A percentile compares a stretch with the other conserved stretches of the same genome.
phyloP scores from a whole-genome alignment of 495 filamentous ascomycete genomes.

The Darksidea phi region DNA sequence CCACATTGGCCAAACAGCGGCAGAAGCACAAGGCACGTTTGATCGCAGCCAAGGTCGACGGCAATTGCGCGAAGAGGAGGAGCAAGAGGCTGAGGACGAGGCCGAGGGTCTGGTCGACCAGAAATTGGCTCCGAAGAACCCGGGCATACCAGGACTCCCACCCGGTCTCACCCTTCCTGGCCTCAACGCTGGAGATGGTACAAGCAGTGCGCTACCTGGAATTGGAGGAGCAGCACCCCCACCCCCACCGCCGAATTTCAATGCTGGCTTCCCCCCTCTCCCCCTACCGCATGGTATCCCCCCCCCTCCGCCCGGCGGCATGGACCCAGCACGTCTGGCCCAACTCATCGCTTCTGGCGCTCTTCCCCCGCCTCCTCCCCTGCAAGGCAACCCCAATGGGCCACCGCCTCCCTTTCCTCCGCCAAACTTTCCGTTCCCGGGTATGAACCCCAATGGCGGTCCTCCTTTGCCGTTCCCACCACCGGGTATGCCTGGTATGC shows the following conservation, averaged over 20 bases:
- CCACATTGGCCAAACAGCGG: constrained; percentile 90
- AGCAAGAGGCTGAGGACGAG: constrained; percentile 89
- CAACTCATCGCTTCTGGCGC: constrained; percentile 52
- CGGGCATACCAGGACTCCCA: constrained; percentile 41
- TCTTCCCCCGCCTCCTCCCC: constrained; percentile 39
- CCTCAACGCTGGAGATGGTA: constrained; percentile 43
- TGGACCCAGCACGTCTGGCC: constrained; percentile 60
- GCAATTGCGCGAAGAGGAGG: constrained; percentile 80
- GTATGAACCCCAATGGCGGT: constrained; percentile 13
- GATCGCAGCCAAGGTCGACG: constrained; percentile 74
- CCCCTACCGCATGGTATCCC: constrained; percentile 39
- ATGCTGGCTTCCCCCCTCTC: constrained; percentile 47
- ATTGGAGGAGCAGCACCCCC: constrained; percentile 53
- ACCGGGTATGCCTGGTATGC: constrained; percentile 6
- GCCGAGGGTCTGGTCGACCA: constrained; percentile 92
- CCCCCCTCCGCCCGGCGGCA: constrained; percentile 47
- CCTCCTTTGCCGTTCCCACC: constrained; percentile 21
- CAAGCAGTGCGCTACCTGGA: constrained; percentile 50
- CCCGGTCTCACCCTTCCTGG: constrained; percentile 54
- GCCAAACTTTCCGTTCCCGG: constrained; percentile 19
- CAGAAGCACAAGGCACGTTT: constrained; percentile 90
- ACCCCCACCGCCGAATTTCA: constrained; percentile 39
- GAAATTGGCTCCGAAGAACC: constrained; percentile 63
- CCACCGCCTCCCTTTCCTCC: constrained; percentile 25
- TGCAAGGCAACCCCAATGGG: constrained; percentile 28